Base-by-base conservation (phyloP, 78 protist genomes). In the Dictyostelium capitatum region DNA sequence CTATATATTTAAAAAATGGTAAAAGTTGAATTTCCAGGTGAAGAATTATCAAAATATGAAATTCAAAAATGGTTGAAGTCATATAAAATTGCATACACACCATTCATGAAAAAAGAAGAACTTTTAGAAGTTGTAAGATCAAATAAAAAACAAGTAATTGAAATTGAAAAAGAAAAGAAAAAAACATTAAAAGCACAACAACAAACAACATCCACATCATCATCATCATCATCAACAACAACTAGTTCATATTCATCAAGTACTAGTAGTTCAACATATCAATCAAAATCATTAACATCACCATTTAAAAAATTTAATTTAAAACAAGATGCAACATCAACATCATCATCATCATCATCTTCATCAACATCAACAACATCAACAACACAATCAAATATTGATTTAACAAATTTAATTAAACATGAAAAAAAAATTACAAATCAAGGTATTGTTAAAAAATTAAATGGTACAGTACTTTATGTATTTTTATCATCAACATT, bases 401-500 rank as follows among this genome's bases (percentile, higher is more conserved):
- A 74, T 19, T 67, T 67, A 74, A 15, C 80, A 9, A 72, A 51
- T 69, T 41, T 37, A 43, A 23, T 41, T 11, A 47, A 37, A 15
- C 80, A 72, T 83, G 74, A 70, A 32, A 83, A 83, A 15, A n/a
- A 43, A 53, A 69, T 23, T 20, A 69, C 37, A 14, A 83, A 83
- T 20, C 77, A 69, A 69, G 41, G 41, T 25, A 51, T 83, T 23
- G 41, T 15, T 37, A 37, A 30, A 6, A 72, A 72, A 28, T n/a
- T 83, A 4, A 79, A 54, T 28, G 79, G 79, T 59, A 75, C 62
- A 17, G 62, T 57, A 56, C 25, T 85, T 8, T 64, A 85, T 85
- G 94, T 89, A 20, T 89, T 89, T 69, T 19, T 89, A 19, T 89
- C 94, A 48, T 89, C 94, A 12, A 89, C 94, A 25, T 89, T 89